Conservation (phyloP, 805 yeast genomes). For the Saccharomyces eubayanus region DNA sequence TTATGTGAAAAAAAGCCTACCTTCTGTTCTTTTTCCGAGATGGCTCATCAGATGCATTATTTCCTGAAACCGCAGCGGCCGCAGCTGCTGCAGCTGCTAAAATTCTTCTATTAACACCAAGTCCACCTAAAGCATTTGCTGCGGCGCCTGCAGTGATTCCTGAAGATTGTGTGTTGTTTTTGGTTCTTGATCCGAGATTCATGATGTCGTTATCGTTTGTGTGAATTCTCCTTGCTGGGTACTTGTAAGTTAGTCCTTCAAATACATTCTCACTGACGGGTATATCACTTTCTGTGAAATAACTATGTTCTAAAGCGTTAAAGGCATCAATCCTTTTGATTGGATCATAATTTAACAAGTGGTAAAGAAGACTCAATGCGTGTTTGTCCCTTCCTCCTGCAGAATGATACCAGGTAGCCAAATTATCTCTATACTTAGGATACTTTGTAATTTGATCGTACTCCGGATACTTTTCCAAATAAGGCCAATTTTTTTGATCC, state of each 20-base stretch:
- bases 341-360: conserved; percentile 77
- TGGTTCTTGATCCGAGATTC: conserved; percentile 16
- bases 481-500: conserved; percentile 66
- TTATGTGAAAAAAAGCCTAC: conserved; percentile 4
- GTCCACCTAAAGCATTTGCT: conserved; percentile 25
- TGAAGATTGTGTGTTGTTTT: neutral
- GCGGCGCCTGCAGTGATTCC: conserved; percentile 7
- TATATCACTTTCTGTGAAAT: conserved; percentile 51
- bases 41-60: conserved; percentile 18
- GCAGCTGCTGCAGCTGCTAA: conserved; percentile 35
- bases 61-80: conserved; percentile 32
- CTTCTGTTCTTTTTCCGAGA: conserved; percentile 25
- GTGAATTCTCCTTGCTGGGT: conserved; percentile 81
- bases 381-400: conserved; percentile 66
- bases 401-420: conserved; percentile 78
- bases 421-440: conserved; percentile 46
- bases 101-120: conserved; percentile 30
- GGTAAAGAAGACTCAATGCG: conserved; percentile 57
- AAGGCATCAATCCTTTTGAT: conserved; percentile 67
- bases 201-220: conserved; percentile 77
- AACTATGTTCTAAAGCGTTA: conserved; percentile 66
- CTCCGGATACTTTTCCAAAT: conserved; percentile 76
- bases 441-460: conserved; percentile 55
- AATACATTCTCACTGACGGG: conserved; percentile 76
- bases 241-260: conserved; percentile 60